These are phyloP conservation scores for Nannochloropsis gaditana DNA, from an alignment of 108 stramenopile species.

Conservation along the genomic window DNA sequence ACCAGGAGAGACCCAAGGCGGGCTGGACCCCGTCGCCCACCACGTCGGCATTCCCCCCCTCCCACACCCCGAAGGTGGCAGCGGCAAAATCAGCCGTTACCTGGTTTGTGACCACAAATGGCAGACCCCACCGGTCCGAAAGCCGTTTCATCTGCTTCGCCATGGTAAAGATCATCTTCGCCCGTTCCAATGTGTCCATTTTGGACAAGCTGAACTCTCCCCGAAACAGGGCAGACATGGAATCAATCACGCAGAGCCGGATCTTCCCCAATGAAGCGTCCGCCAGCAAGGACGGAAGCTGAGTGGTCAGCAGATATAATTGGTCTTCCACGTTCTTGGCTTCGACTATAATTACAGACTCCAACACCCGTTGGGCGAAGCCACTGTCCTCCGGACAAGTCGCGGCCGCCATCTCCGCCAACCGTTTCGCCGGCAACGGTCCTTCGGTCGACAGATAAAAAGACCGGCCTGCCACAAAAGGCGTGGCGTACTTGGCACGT, in stretches of 20 bases:
- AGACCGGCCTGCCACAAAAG: not conserved
- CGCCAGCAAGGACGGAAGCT: not conserved
- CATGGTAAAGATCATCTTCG: constrained; percentile 9
- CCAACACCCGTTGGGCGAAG: not conserved
- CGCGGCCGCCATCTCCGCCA: not conserved
- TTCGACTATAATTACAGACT: constrained; percentile 5
- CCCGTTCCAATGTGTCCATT: not conserved
- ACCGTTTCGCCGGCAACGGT: not conserved
- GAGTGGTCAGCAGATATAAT: not conserved
- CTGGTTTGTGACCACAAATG: not conserved
- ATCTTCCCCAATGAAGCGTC: not conserved
- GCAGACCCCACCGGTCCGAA: not conserved
- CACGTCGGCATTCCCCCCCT: not conserved
- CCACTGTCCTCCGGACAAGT: not conserved
- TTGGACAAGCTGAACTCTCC: not conserved
- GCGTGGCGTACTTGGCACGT: not conserved
- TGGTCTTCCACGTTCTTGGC: constrained; percentile 10
- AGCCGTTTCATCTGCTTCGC: not conserved
- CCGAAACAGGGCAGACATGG: constrained; percentile 8
- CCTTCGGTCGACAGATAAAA: constrained; percentile 1
- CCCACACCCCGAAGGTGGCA: not conserved
- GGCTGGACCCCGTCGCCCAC: not conserved
- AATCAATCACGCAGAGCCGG: not conserved
- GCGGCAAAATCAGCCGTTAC: not conserved
- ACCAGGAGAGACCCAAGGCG: not conserved